Base-by-base conservation (phyloP, 345 rosid genomes). In the Isatis tinctoria region DNA sequence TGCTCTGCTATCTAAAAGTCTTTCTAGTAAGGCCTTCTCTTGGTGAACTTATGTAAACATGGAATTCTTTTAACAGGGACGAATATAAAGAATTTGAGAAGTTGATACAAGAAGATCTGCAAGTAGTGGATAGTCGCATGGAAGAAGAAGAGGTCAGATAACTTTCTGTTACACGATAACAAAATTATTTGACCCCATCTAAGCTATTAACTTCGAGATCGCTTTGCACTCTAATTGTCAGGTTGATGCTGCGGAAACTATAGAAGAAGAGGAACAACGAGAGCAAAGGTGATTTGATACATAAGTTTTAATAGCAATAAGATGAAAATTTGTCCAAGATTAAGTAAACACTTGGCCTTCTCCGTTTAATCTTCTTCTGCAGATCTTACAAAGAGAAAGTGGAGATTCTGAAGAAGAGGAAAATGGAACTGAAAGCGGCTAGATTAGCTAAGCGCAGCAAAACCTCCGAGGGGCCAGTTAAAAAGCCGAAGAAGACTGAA, bases 161-260 rank as follows among this genome's bases (percentile, higher is more conserved):
- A 59, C 51, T 78, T 45, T 18, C 40, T 17, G 32, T 62, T 1
- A 20, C 3, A n/a, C 8, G 3, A 28, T 39, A 6, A 36, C 2
- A 1, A 9, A 27, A 20, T 27, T 43, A 11, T 10, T 51, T 63
- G 24, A 39, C 51, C 3, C 20, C 11, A 37, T 28, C 37, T 8
- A 77, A 47, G 30, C 36, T 37, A 3, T 18, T 14, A 41, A 28
- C 30, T 37, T 26, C 3, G 0, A 4, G 3, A n/a, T 24, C 5
- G 7, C 48, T 32, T 32, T 28, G 32, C 61, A 24, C 67, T 39
- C 41, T 68, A 39, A 67, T 53, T 36, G 74, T 76, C 86, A 95
- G 99, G 86, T 92, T 73, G 96, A 95, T 83, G 99, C 99, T 35
- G 99, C 99, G 64, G 99, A 92, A 81, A 85, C 66, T 59, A 92